Base-by-base conservation (phyloP, 306 rosid genomes). In the Casuarina cunninghamiana region DNA sequence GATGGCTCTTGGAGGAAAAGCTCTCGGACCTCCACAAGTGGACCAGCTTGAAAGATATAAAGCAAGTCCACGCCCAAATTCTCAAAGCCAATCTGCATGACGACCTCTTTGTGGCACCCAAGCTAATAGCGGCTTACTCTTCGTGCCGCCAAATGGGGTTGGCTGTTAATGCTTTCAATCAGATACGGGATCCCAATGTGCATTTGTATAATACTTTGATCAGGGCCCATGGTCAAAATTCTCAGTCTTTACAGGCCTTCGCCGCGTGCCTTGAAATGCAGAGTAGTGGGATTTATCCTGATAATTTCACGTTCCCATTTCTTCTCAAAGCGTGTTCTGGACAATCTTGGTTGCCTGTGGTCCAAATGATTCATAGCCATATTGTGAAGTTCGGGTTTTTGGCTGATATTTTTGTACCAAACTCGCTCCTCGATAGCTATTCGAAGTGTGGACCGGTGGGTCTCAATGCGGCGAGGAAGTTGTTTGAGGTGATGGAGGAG, bases 41-140 rank as follows among this genome's bases (percentile, higher is more conserved):
- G 82, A 45, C 86, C 21, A 86, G 89, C 78, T 73, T 90, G 9
- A 48, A 85, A 78, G 73, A 51, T n/a, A 21, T 88, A 1, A 91
- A 93, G 83, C 97, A 93, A 88, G 51, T 88, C 53, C 91, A 89
- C 54, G 94, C 94, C 13, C 96, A 93, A 80, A 54, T 93, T 35
- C 88, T 93, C 87, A 93, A 90, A 84, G 69, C 82, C 77, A 4
- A 86, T 76, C 92, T 86, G 53, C 96, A 89, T 80, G 85, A 79
- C 21, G 96, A 90, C 76, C 90, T 69, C 78, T 86, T 75, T 75
- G 77, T 87, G 2, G 89, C 86, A 12, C 96, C 93, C 5, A 90
- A 90, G 46, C 97, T 93, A 82, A 79, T 93, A 1, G 75, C 90
- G 12, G 92, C 94, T 7, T 85, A 87, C 88, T 94, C 97, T 53